Base-by-base conservation (phyloP, 805 yeast genomes). In the Candida chilensis region DNA sequence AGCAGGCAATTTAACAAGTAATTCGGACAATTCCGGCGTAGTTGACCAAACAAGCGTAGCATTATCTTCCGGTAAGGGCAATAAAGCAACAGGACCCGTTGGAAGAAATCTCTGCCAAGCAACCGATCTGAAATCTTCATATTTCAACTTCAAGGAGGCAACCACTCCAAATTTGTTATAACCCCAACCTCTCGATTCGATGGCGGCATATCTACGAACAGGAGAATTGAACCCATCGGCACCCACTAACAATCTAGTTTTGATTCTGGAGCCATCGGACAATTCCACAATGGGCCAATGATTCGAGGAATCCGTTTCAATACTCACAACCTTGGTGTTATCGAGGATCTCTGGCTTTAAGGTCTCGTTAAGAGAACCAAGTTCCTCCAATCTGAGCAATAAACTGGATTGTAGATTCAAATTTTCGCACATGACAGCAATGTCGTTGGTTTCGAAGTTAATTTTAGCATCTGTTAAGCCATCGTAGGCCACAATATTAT, bases 161-260 rank as follows among this genome's bases (percentile, higher is more conserved):
- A 92, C 98, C n/a, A 88, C 78, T 1, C 97, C 98, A 57, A 78
- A 84, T 29, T 85, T 67, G 41, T 79, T 65, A 54, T 92, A 92
- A 29, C 71, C 72, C 97, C 97, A 92, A 11, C 98, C 98, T 28
- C 95, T 68, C 2, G 94, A 74, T 47, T 77, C 78, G 32, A 92
- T 87, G 2, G 72, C 76, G 0, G 96, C 80, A 46, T 70, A 88
- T 38, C 70, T 66, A 28, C 96, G 69, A 5, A 83, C 97, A 0
- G 96, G 96, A 1, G 96, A 87, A 51, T 87, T 85, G 51, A 77
- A 86, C 1, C 98, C 98, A 51, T 92, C 98, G 24, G 96, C 95
- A 6, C 98, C 98, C 11, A 92, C 74, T 14, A 88, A 60, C n/a
- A 88, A 61, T 32, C 95, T 65, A 0, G 95, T 70, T 44, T 72